A percentile compares a stretch with the other conserved stretches of the same genome.
These are phyloP conservation scores for Citrus cavaleriei DNA, from an alignment of 345 rosid species.

Conservation along the genomic window DNA sequence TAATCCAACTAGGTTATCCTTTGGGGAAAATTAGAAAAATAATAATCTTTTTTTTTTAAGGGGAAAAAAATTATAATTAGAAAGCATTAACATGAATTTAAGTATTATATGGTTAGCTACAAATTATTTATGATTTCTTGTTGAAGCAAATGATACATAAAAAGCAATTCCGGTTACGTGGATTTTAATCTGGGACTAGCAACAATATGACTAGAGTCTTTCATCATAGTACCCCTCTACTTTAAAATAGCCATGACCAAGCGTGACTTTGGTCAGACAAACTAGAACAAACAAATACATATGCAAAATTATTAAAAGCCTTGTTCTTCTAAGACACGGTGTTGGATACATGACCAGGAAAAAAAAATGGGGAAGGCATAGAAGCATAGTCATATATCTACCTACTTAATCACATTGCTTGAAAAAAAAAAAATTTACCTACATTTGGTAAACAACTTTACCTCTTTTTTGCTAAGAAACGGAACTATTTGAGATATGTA, in stretches of 20 bases:
- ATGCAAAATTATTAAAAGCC: neutral
- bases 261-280: neutral
- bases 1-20: no score
- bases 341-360: no score
- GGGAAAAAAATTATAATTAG: neutral
- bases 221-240: neutral
- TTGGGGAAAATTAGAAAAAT: no score
- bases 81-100: neutral
- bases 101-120: neutral
- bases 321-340: neutral
- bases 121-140: neutral
- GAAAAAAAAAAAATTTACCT: neutral
- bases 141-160: neutral
- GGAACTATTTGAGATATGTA: no score
- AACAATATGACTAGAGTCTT: neutral
- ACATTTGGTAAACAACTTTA: neutral
- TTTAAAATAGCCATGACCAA: neutral
- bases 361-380: neutral
- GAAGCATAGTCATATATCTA: neutral
- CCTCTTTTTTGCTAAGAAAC: no score
- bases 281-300: neutral
- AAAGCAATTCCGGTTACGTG: neutral
- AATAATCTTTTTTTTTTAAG: no score
- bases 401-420: neutral
- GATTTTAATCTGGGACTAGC: neutral